Evolutionary conservation across 1,284 basidiomycete genomes (phyloP).

Genomic region (Neolentinus lepideus): DNA sequence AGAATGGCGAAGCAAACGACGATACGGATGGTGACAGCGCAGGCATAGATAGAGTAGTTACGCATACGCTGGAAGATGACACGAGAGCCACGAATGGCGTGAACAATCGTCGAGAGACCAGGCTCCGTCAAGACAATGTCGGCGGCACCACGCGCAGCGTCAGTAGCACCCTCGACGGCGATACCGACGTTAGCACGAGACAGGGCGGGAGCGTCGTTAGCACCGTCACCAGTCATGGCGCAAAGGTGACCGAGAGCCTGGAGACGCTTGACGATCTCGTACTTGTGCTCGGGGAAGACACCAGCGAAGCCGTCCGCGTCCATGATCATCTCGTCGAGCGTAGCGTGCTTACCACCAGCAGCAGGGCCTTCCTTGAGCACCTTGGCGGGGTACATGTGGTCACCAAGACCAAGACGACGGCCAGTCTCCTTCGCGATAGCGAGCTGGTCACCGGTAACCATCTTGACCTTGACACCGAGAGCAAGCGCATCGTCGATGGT

Average conservation of each 20-base stretch:
- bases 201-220: slow-evolving; percentile 92
- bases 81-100: slow-evolving; percentile 93
- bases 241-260: slow-evolving; percentile 86
- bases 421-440: slow-evolving; percentile 99
- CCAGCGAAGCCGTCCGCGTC: slow-evolving; percentile 90
- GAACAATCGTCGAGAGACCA: slow-evolving; percentile 94
- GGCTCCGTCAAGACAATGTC: slow-evolving; percentile 95
- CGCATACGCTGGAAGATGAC: slow-evolving; percentile 98
- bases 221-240: slow-evolving; percentile 96
- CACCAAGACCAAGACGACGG: slow-evolving; percentile 91
- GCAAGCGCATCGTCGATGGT: slow-evolving; percentile 96
- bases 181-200: slow-evolving; percentile 96
- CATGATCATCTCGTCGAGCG: slow-evolving; percentile 91
- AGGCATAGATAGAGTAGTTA: slow-evolving; percentile 91
- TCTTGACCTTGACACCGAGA: slow-evolving; percentile 98
- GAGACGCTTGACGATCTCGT: slow-evolving; percentile 88
- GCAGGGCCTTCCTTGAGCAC: slow-evolving; percentile 88
- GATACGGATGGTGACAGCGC: slow-evolving; percentile 96
- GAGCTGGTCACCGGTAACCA: slow-evolving; percentile 99
- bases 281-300: slow-evolving; percentile 97
- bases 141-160: slow-evolving; percentile 91
- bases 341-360: slow-evolving; percentile 72
- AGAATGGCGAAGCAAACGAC: slow-evolving; percentile 96
- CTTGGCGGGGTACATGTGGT: slow-evolving; percentile 97
- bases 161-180: slow-evolving; percentile 94